Base-by-base conservation (phyloP, 192 early-diverging fungal species). In the Haplosporangium gracile region DNA sequence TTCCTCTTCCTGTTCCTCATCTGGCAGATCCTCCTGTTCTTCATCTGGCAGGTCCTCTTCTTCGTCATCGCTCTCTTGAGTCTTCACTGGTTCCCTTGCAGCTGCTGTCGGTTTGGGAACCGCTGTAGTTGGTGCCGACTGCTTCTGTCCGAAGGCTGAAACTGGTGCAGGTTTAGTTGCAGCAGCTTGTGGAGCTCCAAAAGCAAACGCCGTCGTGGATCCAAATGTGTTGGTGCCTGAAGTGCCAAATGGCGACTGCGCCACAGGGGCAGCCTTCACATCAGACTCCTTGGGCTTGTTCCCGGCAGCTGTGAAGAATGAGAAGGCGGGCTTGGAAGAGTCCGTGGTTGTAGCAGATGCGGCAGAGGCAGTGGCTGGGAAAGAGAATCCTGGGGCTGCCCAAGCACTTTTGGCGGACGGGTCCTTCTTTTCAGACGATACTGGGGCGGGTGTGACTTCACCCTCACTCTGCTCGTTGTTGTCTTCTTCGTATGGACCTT, bases 151-250 rank as follows among this genome's bases (percentile, higher is more conserved):
- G 40, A 65, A 40, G 24, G 70, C 43, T 29, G 78, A 51, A 29
- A 39, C 22, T 36, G 55, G 9, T 43, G 74, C 18, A 68, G 74
- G 8, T 38, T 16, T 1, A 5, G 74, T 15, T 39, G 63, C 18
- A 5, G 7, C 60, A 0, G 29, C 45, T 13, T 51, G 10, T 24
- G 74, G 75, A 11, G 75, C 79, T 10, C 84, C 84, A 70, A 86
- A 86, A 9, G 75, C 18, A 32, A 86, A 86, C 6, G 75, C 0
- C 1, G 84, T 65, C 38, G 79, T 39, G 7, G 84, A 74, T 32
- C 84, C 84, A 81, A 86, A 86, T 20, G 84, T 78, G 40, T 86
- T 86, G 5, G 42, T 20, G n/a, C 72, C 65, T 11, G 70, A 10
- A 3, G 78, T 55, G 18, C 79, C 84, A 53, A 77, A 81, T 39